phyloP scores from a whole-genome alignment of 1,139 yeast genomes.

The Blastobotrys persicus region DNA sequence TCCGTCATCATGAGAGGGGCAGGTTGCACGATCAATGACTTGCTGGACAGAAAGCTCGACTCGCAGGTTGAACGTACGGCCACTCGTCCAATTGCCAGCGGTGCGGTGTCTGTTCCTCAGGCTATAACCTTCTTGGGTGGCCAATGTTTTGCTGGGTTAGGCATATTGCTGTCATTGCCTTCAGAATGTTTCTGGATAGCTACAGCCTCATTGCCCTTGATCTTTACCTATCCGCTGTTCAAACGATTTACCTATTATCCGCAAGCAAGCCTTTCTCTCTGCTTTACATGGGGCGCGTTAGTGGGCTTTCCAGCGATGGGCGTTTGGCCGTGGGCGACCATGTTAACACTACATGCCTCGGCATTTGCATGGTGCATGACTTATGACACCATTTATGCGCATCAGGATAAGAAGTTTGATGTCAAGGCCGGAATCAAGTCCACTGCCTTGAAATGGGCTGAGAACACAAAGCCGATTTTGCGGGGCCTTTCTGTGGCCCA shows the following conservation, averaged over 20 bases:
- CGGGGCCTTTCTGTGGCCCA: conserved; percentile 65
- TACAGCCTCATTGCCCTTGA: conserved; percentile 73
- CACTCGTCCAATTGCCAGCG: conserved; percentile 88
- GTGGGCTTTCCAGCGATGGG: conserved; percentile 97
- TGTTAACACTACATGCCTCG: conserved; percentile 73
- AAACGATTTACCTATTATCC: conserved; percentile 95
- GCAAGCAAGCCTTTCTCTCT: conserved; percentile 73
- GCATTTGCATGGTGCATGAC: conserved; percentile 92
- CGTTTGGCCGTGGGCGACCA: conserved; percentile 64
- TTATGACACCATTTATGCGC: conserved; percentile 95
- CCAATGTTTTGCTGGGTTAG: conserved; percentile 75
- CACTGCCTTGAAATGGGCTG: conserved; percentile 93
- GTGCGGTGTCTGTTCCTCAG: conserved; percentile 67
- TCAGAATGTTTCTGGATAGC: conserved; percentile 80
- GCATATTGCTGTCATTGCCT: conserved; percentile 70
- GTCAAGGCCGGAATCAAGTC: conserved; percentile 87
- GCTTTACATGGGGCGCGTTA: conserved; percentile 94
- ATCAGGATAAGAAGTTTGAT: conserved; percentile 91
- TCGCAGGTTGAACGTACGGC: conserved; percentile 81
- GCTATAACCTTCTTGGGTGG: conserved; percentile 74
- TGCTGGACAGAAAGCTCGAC: conserved; percentile 80
- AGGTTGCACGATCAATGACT: conserved; percentile 93
- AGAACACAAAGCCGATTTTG: conserved; percentile 65
- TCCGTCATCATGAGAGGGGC: conserved; percentile 94
- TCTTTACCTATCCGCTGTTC: conserved; percentile 86